Percentiles rank a stretch among this genome's conserved stretches.
These are phyloP conservation scores for Ramularia endophylla DNA, from an alignment of 2,329 filamentous ascomycete genomes.

Conservation along the genomic window DNA sequence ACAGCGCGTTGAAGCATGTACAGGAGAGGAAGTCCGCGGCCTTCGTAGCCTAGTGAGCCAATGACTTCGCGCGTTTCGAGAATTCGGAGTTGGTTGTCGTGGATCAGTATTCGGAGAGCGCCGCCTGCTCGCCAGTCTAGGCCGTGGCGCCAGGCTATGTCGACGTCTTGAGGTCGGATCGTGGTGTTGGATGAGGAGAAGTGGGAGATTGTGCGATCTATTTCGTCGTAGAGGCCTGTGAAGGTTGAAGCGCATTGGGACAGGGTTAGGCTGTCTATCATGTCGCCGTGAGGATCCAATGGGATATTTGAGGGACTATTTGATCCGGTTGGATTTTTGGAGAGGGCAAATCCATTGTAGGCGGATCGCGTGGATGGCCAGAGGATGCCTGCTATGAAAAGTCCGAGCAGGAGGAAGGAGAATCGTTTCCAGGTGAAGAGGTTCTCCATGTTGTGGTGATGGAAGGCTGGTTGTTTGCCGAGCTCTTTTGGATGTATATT, in stretches of 20 bases:
- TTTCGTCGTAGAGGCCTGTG: constrained; percentile 24
- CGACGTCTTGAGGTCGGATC: constrained; percentile 18
- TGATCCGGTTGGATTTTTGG: not conserved
- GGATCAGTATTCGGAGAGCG: constrained; percentile 21
- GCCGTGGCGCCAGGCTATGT: constrained; percentile 10
- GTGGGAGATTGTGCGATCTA: constrained; percentile 17
- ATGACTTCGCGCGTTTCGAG: constrained; percentile 18
- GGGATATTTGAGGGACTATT: not conserved
- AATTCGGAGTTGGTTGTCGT: constrained; percentile 24
- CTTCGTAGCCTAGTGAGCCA: constrained; percentile 15
- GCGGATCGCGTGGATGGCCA: not conserved
- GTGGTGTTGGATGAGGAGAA: not conserved
- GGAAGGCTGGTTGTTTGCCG: too few species aligned
- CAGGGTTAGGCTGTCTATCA: constrained; percentile 7
- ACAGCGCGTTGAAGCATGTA: constrained; percentile 43
- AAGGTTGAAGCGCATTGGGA: constrained; percentile 24
- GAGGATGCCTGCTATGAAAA: not conserved
- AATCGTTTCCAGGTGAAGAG: constrained; percentile 1
- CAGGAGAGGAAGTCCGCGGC: constrained; percentile 32
- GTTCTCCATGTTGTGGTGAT: not conserved
- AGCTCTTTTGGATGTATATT: too few species aligned
- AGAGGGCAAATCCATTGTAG: not conserved
- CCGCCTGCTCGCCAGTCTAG: constrained; percentile 7
- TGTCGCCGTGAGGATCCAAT: too few species aligned
- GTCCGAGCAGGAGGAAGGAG: not conserved